phyloP scores from a whole-genome alignment of 1,139 yeast species.

The Geotrichum citri-aurantii region DNA sequence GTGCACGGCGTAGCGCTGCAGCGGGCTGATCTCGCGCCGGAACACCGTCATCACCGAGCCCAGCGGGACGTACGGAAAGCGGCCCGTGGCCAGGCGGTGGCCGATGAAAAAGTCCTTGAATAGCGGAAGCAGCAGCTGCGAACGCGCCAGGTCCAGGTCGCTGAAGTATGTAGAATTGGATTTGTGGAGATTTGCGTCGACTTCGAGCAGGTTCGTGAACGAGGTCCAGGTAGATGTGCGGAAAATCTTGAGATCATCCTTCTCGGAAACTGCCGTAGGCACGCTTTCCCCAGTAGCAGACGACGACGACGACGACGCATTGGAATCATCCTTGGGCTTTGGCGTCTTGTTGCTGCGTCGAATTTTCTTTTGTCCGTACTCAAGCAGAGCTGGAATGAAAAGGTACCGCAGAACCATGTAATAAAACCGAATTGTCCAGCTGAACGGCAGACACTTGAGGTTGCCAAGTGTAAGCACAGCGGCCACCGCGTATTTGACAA shows the following conservation, averaged over 20 bases:
- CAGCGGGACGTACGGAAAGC: constrained; percentile 68
- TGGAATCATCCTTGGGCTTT: not conserved
- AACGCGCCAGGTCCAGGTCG: constrained; percentile 79
- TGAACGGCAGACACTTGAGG: constrained; percentile 61
- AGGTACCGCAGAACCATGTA: constrained; percentile 41
- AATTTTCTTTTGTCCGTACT: not conserved
- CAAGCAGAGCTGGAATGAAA: constrained; percentile 28
- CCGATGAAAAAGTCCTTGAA: constrained; percentile 38
- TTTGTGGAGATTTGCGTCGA: constrained; percentile 83
- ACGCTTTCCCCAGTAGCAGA: constrained; percentile 7
- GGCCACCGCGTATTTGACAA: constrained; percentile 17
- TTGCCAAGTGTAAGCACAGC: constrained; percentile 26
- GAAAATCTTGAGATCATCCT: not conserved
- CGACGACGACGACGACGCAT: not conserved
- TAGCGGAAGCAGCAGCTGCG: constrained; percentile 51
- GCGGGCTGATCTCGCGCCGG: constrained; percentile 66
- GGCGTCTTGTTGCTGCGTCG: not conserved
- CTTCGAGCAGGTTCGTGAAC: constrained; percentile 40
- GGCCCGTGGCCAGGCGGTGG: constrained; percentile 41
- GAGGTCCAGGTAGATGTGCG: not conserved
- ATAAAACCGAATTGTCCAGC: constrained; percentile 61
- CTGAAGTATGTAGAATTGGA: constrained; percentile 77
- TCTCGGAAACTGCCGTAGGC: constrained; percentile 17
- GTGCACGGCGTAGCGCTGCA: constrained; percentile 50
- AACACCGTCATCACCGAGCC: constrained; percentile 67